Conservation (phyloP, 2,329 filamentous ascomycete species). For the Neonectria magnoliae region DNA sequence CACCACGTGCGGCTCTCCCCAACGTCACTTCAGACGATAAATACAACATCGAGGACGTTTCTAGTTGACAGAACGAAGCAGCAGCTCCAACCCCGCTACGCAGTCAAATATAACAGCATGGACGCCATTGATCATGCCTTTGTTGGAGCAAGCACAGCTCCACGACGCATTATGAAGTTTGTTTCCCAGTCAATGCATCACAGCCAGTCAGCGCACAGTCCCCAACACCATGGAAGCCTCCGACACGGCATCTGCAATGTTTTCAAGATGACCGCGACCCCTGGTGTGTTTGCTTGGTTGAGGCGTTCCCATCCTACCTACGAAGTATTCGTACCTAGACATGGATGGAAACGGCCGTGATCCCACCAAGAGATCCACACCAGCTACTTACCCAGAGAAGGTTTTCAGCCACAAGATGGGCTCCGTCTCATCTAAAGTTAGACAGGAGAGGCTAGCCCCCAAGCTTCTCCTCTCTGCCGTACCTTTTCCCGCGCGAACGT, state of each 20-base stretch:
- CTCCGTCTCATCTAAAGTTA: not conserved
- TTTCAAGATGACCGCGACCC: not conserved
- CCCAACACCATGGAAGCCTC: not conserved
- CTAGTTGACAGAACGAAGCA: not conserved
- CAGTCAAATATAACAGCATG: not conserved
- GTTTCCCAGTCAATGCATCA: slow-evolving; percentile 18
- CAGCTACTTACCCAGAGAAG: not conserved
- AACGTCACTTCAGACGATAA: slow-evolving; percentile 12
- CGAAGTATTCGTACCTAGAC: too few species aligned
- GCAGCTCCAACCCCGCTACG: not conserved
- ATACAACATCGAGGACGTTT: not conserved
- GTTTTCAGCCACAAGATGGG: slow-evolving; percentile 12
- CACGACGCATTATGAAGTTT: not conserved
- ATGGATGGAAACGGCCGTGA: not conserved
- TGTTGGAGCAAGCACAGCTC: not conserved
- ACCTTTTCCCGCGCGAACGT: not conserved
- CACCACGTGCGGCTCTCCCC: slow-evolving; percentile 18
- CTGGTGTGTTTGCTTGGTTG: not conserved
- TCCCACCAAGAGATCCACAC: slow-evolving; percentile 9
- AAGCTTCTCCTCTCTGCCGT: not conserved
- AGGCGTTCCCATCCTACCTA: not conserved
- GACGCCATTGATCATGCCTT: not conserved
- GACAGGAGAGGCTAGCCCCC: not conserved
- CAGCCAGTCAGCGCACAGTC: not conserved
- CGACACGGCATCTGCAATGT: not conserved